These are phyloP conservation scores for Schizochytrium sp. DNA, from an alignment of 108 stramenopile species.

Conservation along the genomic window DNA sequence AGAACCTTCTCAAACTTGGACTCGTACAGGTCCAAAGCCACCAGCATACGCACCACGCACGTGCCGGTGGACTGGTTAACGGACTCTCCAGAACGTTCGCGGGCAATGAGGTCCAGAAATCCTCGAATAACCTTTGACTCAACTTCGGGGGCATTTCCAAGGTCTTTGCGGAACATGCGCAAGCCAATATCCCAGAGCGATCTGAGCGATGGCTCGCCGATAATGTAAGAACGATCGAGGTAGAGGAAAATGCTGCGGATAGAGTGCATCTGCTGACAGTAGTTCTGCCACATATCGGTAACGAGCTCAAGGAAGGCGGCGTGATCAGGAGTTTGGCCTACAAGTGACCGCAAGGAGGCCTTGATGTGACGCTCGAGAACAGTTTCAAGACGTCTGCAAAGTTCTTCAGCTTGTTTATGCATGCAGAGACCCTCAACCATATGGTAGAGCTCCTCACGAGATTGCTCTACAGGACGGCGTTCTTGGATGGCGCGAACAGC, in stretches of 20 bases:
- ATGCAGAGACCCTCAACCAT: conserved; percentile 78
- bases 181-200: conserved; percentile 75
- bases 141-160: conserved; percentile 55
- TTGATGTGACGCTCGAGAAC: conserved; percentile 67
- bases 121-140: conserved; percentile 66
- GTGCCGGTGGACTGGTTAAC: conserved; percentile 66
- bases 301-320: conserved; percentile 71
- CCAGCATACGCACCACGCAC: conserved; percentile 64
- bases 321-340: background rate
- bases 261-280: conserved; percentile 78
- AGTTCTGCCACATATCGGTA: conserved; percentile 71
- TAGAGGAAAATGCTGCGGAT: conserved; percentile 85
- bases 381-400: conserved; percentile 69
- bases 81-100: conserved; percentile 70
- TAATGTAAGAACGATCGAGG: conserved; percentile 82
- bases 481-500: conserved; percentile 72
- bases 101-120: conserved; percentile 65
- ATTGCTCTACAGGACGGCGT: conserved; percentile 67
- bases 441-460: conserved; percentile 77
- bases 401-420: conserved; percentile 73
- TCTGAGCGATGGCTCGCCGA: conserved; percentile 64
- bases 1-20: conserved; percentile 67
- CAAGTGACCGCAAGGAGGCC: conserved; percentile 52
- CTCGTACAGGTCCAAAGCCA: conserved; percentile 66
- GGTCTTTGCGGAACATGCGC: conserved; percentile 65